phyloP scores from a whole-genome alignment of 1,284 basidiomycete genomes.

The Heliocybe sulcata region DNA sequence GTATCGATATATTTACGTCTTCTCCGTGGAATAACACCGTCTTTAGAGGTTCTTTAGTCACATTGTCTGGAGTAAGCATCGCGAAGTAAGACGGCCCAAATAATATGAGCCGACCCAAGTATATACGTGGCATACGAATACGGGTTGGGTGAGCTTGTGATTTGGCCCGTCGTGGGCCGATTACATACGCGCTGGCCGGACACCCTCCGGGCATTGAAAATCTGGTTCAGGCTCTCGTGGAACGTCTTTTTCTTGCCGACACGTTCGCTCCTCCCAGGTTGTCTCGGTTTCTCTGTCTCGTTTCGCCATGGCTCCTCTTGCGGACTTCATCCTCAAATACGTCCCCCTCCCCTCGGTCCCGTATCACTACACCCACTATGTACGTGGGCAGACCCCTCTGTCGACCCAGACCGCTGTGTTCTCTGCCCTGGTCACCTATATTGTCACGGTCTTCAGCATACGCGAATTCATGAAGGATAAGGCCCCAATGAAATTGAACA shows the following conservation, averaged over 20 bases:
- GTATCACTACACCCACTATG: conserved; percentile 57
- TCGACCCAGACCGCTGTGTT: conserved; percentile 75
- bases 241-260: conserved; percentile 10
- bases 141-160: not conserved
- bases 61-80: too few relatives aligned
- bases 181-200: not conserved
- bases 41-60: not conserved
- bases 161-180: not conserved
- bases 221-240: conserved; percentile 14
- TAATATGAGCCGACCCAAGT: not conserved
- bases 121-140: not conserved
- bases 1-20: not conserved
- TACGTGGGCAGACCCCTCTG: conserved; percentile 69
- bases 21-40: not conserved
- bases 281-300: conserved; percentile 9
- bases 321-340: conserved; percentile 58
- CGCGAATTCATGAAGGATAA: conserved; percentile 81
- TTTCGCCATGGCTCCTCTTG: conserved; percentile 59
- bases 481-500: conserved; percentile 72
- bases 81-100: not conserved
- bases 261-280: conserved; percentile 7
- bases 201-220: not conserved
- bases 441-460: conserved; percentile 85
- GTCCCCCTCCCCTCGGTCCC: conserved; percentile 53
- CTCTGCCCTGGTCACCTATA: conserved; percentile 70